A percentile compares a stretch with the other conserved stretches of the same genome.
These are phyloP conservation scores for Pythium aristosporum DNA, from an alignment of 352 stramenopile genomes.

Conservation along the genomic window DNA sequence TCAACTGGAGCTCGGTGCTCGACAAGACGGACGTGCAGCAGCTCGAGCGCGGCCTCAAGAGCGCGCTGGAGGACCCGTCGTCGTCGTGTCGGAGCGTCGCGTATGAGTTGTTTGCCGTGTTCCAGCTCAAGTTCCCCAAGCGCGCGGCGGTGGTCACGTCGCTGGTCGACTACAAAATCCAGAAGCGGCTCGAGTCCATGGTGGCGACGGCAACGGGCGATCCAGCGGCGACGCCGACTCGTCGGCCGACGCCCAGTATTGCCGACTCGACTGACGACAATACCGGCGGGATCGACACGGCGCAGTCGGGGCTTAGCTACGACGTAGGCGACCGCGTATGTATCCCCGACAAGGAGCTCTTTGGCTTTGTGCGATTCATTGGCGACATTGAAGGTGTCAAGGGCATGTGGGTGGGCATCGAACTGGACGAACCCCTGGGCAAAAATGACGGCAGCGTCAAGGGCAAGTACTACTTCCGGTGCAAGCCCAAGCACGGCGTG, in stretches of 20 bases:
- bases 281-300: slow-evolving; percentile 1
- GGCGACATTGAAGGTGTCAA: slow-evolving; percentile 73
- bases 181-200: slow-evolving; percentile 67
- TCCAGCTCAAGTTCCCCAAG: slow-evolving; percentile 81
- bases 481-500: slow-evolving; percentile 74
- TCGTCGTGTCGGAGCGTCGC: slow-evolving; percentile 64
- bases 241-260: slow-evolving; percentile 6
- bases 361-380: slow-evolving; percentile 76
- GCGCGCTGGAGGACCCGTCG: slow-evolving; percentile 76
- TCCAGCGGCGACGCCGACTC: slow-evolving; percentile 1
- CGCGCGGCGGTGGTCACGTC: slow-evolving; percentile 61
- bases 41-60: slow-evolving; percentile 71
- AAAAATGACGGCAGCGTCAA: slow-evolving; percentile 88
- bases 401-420: slow-evolving; percentile 72
- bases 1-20: slow-evolving; percentile 68
- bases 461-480: slow-evolving; percentile 77
- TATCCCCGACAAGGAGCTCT: slow-evolving; percentile 84
- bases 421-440: slow-evolving; percentile 70
- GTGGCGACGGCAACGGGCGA: slow-evolving; percentile 24
- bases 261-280: slow-evolving; percentile 48
- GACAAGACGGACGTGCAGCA: slow-evolving; percentile 83
- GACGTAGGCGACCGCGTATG: slow-evolving; percentile 76
- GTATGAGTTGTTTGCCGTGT: slow-evolving; percentile 67
- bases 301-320: slow-evolving; percentile 34
- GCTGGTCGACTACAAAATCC: slow-evolving; percentile 80